Percentiles rank a stretch among this genome's conserved stretches.
Evolutionary conservation across 1,284 basidiomycete species (phyloP).

Genomic region (Sphaerobolus stellatus): DNA sequence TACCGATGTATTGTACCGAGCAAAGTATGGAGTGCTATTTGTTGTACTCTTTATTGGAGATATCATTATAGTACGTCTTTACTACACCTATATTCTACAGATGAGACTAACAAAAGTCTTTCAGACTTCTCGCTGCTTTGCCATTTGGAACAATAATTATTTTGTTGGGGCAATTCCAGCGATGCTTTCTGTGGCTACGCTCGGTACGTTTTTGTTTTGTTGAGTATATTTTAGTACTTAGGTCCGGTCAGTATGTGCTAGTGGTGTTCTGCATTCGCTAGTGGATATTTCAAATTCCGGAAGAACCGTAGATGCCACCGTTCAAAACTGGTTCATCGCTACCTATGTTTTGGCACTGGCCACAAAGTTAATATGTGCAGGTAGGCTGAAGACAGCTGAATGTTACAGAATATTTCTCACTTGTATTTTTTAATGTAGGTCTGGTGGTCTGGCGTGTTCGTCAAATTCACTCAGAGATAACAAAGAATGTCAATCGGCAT

Average conservation of each 20-base stretch:
- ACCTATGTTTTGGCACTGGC: constrained; percentile 3
- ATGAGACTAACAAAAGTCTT: background rate
- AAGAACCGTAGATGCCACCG: background rate
- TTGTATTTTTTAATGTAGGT: background rate
- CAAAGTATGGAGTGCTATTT: constrained; percentile 8
- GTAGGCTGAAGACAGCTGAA: background rate
- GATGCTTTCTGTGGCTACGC: constrained; percentile 1
- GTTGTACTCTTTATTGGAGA: constrained; percentile 6
- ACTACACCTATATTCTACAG: background rate
- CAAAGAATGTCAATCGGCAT: constrained; percentile 8
- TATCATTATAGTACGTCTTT: constrained; percentile 3
- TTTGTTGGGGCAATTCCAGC: background rate
- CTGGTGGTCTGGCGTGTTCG: constrained; percentile 8
- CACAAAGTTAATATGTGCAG: constrained; percentile 4
- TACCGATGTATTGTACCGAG: constrained; percentile 1
- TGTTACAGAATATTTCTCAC: background rate
- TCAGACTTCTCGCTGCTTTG: constrained; percentile 8
- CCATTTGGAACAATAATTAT: constrained; percentile 11
- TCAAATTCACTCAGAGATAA: constrained; percentile 8
- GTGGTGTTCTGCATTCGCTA: constrained; percentile 1
- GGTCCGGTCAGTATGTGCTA: background rate
- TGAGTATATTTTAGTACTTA: background rate
- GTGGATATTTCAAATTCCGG: background rate
- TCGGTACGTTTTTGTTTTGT: constrained; percentile 1
- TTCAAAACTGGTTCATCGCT: constrained; percentile 4